Conservation (phyloP, 306 rosid species). For the Corylus americana region DNA sequence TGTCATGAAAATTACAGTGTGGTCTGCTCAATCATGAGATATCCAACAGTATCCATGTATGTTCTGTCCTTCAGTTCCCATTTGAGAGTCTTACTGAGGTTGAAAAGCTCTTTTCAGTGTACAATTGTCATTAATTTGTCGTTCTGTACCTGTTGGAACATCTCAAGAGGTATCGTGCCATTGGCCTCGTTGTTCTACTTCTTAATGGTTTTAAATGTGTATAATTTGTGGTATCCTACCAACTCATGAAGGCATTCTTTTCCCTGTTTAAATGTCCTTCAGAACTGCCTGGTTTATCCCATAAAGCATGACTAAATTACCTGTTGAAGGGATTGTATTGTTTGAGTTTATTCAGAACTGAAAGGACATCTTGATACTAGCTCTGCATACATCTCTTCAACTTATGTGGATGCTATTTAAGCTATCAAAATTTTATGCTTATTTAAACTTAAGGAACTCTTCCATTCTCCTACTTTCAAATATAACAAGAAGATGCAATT, state of each 20-base stretch:
- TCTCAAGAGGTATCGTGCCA: not conserved
- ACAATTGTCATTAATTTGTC: not conserved
- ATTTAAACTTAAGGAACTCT: not conserved
- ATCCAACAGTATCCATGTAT: not conserved
- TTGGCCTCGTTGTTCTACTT: not conserved
- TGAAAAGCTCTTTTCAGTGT: not conserved
- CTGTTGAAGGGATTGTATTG: not conserved
- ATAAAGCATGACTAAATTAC: not conserved
- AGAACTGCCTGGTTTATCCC: not conserved
- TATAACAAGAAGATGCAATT: too few relatives aligned
- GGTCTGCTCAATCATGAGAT: not conserved
- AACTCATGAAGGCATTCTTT: not conserved
- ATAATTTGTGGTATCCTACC: not conserved
- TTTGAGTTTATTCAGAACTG: not conserved
- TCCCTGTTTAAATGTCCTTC: not conserved
- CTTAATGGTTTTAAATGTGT: not conserved
- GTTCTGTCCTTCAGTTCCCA: not conserved
- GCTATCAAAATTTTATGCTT: not conserved
- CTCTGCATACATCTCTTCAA: not conserved
- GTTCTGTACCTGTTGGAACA: not conserved
- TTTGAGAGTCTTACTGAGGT: not conserved
- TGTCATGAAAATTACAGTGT: not conserved
- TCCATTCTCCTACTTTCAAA: not conserved
- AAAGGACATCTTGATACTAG: not conserved
- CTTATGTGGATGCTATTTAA: constrained; percentile 5